Conservation (phyloP, 495 filamentous ascomycete species). For the Penicillium riverlandense region DNA sequence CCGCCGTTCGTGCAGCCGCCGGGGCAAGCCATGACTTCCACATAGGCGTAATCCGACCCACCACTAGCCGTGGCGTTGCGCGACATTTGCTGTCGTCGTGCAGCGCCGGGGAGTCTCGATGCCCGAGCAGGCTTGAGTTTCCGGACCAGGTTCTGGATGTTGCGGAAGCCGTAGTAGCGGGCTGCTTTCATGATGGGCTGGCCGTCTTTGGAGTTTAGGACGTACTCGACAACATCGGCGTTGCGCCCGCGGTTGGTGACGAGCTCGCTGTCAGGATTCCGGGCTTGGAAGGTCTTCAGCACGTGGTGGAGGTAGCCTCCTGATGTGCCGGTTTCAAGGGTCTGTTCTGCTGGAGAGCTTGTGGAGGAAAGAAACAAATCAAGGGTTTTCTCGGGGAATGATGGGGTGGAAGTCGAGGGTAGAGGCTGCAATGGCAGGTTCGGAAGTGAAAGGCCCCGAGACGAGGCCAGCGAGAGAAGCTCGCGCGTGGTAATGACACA, state of each 20-base stretch:
- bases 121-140: constrained; percentile 71
- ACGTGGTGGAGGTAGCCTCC: constrained; percentile 86
- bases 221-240: constrained; percentile 80
- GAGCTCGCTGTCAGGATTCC: constrained; percentile 60
- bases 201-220: constrained; percentile 46
- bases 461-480: constrained; percentile 77
- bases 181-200: constrained; percentile 68
- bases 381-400: constrained; percentile 66
- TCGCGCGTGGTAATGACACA: constrained; percentile 96
- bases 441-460: constrained; percentile 67
- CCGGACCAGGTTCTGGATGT: constrained; percentile 94
- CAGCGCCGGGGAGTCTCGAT: constrained; percentile 71
- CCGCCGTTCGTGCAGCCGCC: constrained; percentile 97
- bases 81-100: constrained; percentile 30
- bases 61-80: constrained; percentile 25
- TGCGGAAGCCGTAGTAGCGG: constrained; percentile 92
- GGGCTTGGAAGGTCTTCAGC: constrained; percentile 60
- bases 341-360: constrained; percentile 15
- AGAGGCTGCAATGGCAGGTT: constrained; percentile 53
- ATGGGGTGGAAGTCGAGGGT: constrained; percentile 16
- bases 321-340: constrained; percentile 58
- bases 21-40: constrained; percentile 98
- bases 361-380: constrained; percentile 59
- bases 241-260: constrained; percentile 72
- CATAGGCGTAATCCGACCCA: constrained; percentile 68